These are phyloP conservation scores for Aspergillus intermedius DNA, from an alignment of 2,329 filamentous ascomycete species.

Conservation along the genomic window DNA sequence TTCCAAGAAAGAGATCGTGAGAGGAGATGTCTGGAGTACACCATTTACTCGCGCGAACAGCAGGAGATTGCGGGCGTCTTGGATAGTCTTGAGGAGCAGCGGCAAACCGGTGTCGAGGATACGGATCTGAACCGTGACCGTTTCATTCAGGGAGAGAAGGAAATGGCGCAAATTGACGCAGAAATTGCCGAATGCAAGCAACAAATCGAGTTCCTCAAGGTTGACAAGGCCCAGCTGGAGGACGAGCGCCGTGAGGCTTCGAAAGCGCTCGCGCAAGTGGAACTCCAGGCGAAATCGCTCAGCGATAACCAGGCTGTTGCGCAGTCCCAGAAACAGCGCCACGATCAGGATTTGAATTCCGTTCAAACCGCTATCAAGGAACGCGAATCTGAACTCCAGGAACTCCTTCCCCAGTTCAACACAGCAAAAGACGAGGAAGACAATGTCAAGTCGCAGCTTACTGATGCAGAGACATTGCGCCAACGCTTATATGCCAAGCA, in stretches of 20 bases:
- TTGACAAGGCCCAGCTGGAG: slow-evolving; percentile 82
- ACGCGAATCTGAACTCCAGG: slow-evolving; percentile 68
- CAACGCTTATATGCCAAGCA: slow-evolving; percentile 87
- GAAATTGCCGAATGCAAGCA: slow-evolving; percentile 75
- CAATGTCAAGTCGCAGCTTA: slow-evolving; percentile 63
- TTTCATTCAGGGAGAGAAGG: slow-evolving; percentile 71
- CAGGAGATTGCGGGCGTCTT: slow-evolving; percentile 68
- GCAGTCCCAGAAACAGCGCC: slow-evolving; percentile 64
- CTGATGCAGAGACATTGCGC: slow-evolving; percentile 66
- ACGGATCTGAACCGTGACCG: slow-evolving; percentile 72
- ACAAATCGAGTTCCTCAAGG: slow-evolving; percentile 73
- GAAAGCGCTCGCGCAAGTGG: slow-evolving; percentile 73
- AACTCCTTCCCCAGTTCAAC: slow-evolving; percentile 71
- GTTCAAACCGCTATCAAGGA: slow-evolving; percentile 67
- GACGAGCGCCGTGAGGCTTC: slow-evolving; percentile 80
- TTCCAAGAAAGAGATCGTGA: slow-evolving; percentile 95
- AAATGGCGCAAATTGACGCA: slow-evolving; percentile 67
- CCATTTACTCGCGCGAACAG: slow-evolving; percentile 86
- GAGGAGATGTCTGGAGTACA: slow-evolving; percentile 85
- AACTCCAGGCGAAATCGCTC: slow-evolving; percentile 75
- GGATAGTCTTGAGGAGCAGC: slow-evolving; percentile 72
- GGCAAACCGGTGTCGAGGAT: slow-evolving; percentile 75
- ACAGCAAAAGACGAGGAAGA: slow-evolving; percentile 67
- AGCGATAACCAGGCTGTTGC: slow-evolving; percentile 74
- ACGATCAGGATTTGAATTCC: slow-evolving; percentile 63